These are phyloP conservation scores for Talaromyces stipitatus DNA, from an alignment of 495 filamentous ascomycete species.

Conservation along the genomic window DNA sequence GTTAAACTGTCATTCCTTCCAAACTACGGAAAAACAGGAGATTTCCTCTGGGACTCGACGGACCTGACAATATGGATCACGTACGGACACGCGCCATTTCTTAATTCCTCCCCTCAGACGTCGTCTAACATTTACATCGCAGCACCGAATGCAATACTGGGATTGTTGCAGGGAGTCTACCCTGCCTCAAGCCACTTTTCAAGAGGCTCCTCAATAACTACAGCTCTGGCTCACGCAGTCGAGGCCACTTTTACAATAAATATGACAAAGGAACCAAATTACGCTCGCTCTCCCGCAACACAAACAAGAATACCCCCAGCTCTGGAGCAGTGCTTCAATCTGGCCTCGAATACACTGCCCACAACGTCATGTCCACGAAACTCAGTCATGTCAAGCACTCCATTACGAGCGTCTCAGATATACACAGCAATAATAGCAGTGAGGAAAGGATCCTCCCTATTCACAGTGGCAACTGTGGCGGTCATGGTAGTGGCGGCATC, in stretches of 20 bases:
- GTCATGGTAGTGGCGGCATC: constrained; percentile 6
- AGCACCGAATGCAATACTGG: constrained; percentile 31
- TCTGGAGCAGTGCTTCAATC: constrained; percentile 3
- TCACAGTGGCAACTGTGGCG: background rate
- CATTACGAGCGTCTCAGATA: constrained; percentile 4
- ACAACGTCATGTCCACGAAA: background rate
- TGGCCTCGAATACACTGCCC: background rate
- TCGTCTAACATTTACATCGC: background rate
- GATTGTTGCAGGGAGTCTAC: constrained; percentile 36
- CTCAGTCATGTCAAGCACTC: background rate
- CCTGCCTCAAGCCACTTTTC: constrained; percentile 35
- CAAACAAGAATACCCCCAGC: background rate
- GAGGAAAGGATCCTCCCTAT: constrained; percentile 16
- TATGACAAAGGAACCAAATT: constrained; percentile 8
- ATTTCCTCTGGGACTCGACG: constrained; percentile 38
- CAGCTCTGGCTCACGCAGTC: constrained; percentile 13
- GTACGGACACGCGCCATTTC: constrained; percentile 10
- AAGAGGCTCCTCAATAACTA: constrained; percentile 19
- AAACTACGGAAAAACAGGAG: constrained; percentile 29
- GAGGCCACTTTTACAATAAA: constrained; percentile 8
- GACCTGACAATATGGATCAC: constrained; percentile 18
- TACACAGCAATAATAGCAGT: constrained; percentile 10
- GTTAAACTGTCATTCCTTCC: constrained; percentile 34
- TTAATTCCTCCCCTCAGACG: background rate
- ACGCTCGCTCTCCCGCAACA: constrained; percentile 10